Evolutionary conservation across 129 eudicot species (phyloP), one percentile per base, ranked within the genome.

Genomic region (Saussurea involucrata): DNA sequence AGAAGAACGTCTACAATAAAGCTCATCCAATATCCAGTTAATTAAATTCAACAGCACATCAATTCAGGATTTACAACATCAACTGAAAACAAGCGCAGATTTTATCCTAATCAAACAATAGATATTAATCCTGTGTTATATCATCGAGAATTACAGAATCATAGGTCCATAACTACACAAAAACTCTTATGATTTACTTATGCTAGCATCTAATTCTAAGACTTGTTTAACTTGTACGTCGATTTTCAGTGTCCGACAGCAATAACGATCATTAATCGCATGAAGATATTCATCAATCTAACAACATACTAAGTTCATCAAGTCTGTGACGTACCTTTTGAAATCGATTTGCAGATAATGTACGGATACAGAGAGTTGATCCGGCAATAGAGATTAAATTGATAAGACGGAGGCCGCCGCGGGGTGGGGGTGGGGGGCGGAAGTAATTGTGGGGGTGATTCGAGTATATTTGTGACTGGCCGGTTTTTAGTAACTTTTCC

Each of bases 281-380:
- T 31, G 57, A 11, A 58, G 36, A 66, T 24, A 31, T 17, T 32
- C 5, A 25, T 55, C 21, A 33, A 57, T 77, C 20, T 55, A 8
- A 66, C 46, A 21, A 73, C 22, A 66, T 31, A 73, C 49, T 31
- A 73, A 66, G 73, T 42, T 46, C 7, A 77, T 78, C 29, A 78
- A 69, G 24, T 32, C 42, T 57, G 42, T 57, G 72, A 57, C 70
- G 32, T 69, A 69, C 82, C 82, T 78, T n/a, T 68, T n/a, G 61
- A 55, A 33, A 33, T 57, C 63, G 44, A 68, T 40, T 57, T 18
- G 12, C 21, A 17, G 44, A 8, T 25, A 10, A 34, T 31, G 63
- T 15, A 42, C 34, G 46, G 78, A 15, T 24, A 36, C 31, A 24
- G 20, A 72, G 13, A 36, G 28, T 2, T 32, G 17, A 32, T 76